Evolutionary conservation across 2,329 filamentous ascomycete genomes (phyloP), one percentile per base, ranked within the genome.

Genomic region (Fusarium pininemorale): DNA sequence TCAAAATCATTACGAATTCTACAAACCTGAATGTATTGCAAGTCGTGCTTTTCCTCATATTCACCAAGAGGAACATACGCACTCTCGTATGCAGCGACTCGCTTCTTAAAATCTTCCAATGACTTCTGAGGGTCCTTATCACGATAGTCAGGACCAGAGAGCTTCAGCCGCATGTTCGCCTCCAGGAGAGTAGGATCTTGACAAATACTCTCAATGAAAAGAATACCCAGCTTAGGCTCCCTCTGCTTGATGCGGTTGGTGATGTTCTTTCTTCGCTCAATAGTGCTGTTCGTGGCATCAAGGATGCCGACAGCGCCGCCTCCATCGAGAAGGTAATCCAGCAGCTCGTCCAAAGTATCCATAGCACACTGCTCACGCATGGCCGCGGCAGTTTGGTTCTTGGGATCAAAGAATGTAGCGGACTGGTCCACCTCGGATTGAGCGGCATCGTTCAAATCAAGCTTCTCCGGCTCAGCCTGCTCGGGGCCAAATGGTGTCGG

Each of bases 121-220:
- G 96, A 95, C 79, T 93, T 91, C 63, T 90, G 84, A 0, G 96
- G 96, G 78, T 99, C 96, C 83, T 98, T 97, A 80, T 94, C 94
- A 79, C 93, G 94, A 85, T 99, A 99, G 82, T 99, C 96, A 0
- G 96, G 96, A 1, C 96, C 96, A 7, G 94, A 97, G 12, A 98
- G 90, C 86, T 98, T 98, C 71, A 98, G 86, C 35, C 96, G 94
- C 95, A 98, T 98, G 80, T 98, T 98, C 24, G 95, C 94, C 82
- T 98, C 95, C 42, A 98, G 87, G 32, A 98, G 86, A 82, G 90
- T 90, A 67, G 93, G 87, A 77, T 98, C 95, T 69, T 94, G 88
- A 82, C 96, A 99, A 59, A 97, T 93, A 78, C 94, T 98, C 85
- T 99, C 96, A 35, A 99, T 92, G 81, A 98, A 99, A 16, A 99